Base-by-base conservation (phyloP, 2,329 filamentous ascomycete species). In the Paraphoma sp. region DNA sequence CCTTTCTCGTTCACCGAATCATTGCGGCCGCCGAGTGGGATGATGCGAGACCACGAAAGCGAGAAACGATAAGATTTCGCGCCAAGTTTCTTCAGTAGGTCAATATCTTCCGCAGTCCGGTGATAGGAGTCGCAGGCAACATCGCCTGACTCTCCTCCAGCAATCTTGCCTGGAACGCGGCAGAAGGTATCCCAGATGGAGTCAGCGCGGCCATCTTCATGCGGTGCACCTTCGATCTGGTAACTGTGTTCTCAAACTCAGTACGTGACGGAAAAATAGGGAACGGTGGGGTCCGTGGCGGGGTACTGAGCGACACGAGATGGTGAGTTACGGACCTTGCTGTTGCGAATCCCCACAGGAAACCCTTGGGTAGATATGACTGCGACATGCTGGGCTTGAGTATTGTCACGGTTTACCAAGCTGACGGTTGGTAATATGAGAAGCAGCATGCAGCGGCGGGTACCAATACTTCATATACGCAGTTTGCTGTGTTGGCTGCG, bases 101-200 rank as follows among this genome's bases (percentile, higher is more conserved):
- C 85, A 71, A 96, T 91, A 72, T 96, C 92, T 71, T 90, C 89
- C 40, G 81, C 82, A 48, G 88, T 91, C 51, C 89, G 87, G 79
- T 94, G 88, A 82, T 96, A 96, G 29, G 90, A 93, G 80, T 96
- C 91, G 79, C 92, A 96, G 38, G 92, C 92, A 43, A 91, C 85
- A 49, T 86, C 88, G 50, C 92, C 92, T 43, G 87, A 89, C 65
- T 84, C 87, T 55, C 87, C 89, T 68, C 91, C 90, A 53, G 91
- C 91, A 69, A 95, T 93, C 79, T 95, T 96, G 69, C 91, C 91
- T 6, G 89, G 87, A 51, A 87, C 89, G 60, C 85, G 85, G 79
- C 90, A 93, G 80, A 96, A 96, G n/a, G 86, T 89, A 78, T 96
- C 92, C 92, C 92, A 96, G 76, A 96, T 95, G 59, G 89, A 92